phyloP scores from a whole-genome alignment of 257 asterid genomes.

The Nicotiana knightiana region DNA sequence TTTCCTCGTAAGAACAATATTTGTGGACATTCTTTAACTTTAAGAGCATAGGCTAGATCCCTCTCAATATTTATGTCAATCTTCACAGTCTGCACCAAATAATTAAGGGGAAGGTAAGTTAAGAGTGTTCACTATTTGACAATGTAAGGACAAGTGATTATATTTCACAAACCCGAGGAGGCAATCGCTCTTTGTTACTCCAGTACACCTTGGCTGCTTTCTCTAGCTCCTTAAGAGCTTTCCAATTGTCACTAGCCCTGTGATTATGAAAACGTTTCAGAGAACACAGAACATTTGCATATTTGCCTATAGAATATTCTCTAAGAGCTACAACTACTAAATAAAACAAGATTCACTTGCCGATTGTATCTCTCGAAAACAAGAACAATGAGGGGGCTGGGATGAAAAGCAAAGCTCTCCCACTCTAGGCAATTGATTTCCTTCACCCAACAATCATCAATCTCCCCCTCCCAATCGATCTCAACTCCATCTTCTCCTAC shows the following conservation, averaged over 20 bases:
- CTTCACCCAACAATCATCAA: conserved; percentile 70
- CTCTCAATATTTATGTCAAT: conserved; percentile 81
- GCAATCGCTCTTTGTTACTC: conserved; percentile 82
- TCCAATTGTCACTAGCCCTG: conserved; percentile 97
- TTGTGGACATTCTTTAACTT: conserved; percentile 84
- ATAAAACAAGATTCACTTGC: conserved; percentile 26
- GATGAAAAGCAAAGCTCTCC: conserved; percentile 98
- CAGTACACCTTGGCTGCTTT: conserved; percentile 85
- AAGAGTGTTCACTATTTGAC: not conserved
- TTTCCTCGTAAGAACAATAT: conserved; percentile 80
- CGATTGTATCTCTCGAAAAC: conserved; percentile 87
- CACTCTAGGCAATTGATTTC: conserved; percentile 93
- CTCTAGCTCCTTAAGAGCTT: conserved; percentile 79
- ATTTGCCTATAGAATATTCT: not conserved
- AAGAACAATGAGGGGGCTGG: conserved; percentile 85
- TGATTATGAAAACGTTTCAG: not conserved
- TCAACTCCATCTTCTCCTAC: conserved; percentile 71
- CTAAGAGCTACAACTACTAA: not conserved
- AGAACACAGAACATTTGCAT: not conserved
- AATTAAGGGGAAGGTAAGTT: not conserved
- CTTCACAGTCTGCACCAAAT: conserved; percentile 65
- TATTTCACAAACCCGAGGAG: conserved; percentile 82
- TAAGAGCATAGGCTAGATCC: conserved; percentile 92
- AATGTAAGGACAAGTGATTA: conserved; percentile 5
- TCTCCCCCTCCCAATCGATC: conserved; percentile 94